These are phyloP conservation scores for Pseudogymnoascus sp. DNA, from an alignment of 2,329 filamentous ascomycete genomes.

Conservation along the genomic window DNA sequence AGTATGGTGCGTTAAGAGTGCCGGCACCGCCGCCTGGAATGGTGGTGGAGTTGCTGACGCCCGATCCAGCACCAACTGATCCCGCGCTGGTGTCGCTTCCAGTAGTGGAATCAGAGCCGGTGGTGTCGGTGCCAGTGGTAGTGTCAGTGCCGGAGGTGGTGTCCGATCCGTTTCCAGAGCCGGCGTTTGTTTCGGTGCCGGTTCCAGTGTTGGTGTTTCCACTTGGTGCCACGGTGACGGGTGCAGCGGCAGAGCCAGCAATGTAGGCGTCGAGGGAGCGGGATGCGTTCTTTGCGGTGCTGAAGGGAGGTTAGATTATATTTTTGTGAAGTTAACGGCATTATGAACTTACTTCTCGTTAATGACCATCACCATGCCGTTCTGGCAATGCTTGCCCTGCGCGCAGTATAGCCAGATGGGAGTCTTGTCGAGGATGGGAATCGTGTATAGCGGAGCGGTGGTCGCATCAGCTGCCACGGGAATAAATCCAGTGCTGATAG, in stretches of 20 bases:
- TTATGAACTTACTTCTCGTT: conserved; percentile 40
- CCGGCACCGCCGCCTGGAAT: neutral
- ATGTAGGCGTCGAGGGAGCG: conserved; percentile 39
- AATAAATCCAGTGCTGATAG: conserved; percentile 62
- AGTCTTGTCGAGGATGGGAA: conserved; percentile 58
- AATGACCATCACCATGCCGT: conserved; percentile 34
- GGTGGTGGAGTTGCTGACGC: neutral
- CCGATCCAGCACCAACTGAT: neutral
- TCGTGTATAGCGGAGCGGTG: conserved; percentile 59
- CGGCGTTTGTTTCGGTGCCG: conserved; percentile 6
- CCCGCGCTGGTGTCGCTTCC: neutral
- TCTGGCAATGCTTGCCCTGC: conserved; percentile 64
- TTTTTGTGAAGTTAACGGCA: conserved; percentile 29
- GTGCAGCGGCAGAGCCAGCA: conserved; percentile 30
- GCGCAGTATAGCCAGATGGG: conserved; percentile 77
- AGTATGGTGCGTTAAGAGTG: neutral
- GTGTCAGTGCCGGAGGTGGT: conserved; percentile 11
- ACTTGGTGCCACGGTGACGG: conserved; percentile 35
- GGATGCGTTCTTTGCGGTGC: conserved; percentile 38
- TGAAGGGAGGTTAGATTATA: conserved; percentile 11
- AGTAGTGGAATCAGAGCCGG: neutral
- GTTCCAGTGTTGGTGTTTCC: conserved; percentile 14
- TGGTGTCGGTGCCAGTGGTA: conserved; percentile 8
- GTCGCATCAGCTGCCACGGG: conserved; percentile 46
- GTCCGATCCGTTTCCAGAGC: conserved; percentile 1